phyloP scores from a whole-genome alignment of 768 basidiomycete genomes.

The Cubamyces lactineus region DNA sequence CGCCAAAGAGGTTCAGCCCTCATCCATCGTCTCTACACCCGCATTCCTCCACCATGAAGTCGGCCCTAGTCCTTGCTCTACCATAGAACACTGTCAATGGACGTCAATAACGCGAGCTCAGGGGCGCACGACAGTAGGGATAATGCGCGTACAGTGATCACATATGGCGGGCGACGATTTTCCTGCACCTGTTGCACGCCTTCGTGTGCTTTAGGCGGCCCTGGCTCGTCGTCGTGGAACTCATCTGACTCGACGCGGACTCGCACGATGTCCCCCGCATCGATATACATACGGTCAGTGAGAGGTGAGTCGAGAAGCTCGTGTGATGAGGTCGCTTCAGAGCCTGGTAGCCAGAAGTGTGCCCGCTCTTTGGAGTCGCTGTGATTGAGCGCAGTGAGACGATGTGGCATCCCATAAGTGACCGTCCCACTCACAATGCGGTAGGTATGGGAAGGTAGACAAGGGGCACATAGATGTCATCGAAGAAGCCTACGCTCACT shows the following conservation, averaged over 20 bases:
- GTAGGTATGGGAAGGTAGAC: constrained; percentile 80
- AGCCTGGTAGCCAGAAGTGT: constrained; percentile 79
- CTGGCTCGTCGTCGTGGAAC: constrained; percentile 86
- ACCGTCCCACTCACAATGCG: constrained; percentile 60
- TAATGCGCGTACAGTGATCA: constrained; percentile 57
- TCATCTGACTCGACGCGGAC: constrained; percentile 81
- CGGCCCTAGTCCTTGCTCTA: constrained; percentile 82
- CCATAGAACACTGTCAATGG: constrained; percentile 67
- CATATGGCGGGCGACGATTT: constrained; percentile 62
- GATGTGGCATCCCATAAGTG: not conserved
- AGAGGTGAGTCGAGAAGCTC: constrained; percentile 73
- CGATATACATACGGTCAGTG: constrained; percentile 77
- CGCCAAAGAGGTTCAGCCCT: constrained; percentile 33
- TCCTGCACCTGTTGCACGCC: constrained; percentile 63
- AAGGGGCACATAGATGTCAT: constrained; percentile 86
- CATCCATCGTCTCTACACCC: constrained; percentile 45
- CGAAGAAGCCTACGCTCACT: constrained; percentile 93
- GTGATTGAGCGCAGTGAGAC: not conserved
- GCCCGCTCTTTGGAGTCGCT: constrained; percentile 85
- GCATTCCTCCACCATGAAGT: constrained; percentile 73
- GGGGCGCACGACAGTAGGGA: not conserved
- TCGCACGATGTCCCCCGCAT: constrained; percentile 73
- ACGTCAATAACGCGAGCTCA: not conserved
- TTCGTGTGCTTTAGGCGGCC: constrained; percentile 75
- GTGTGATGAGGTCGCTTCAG: constrained; percentile 51